phyloP scores from a whole-genome alignment of 768 basidiomycete species.

The Leucocoprinus leucothites region DNA sequence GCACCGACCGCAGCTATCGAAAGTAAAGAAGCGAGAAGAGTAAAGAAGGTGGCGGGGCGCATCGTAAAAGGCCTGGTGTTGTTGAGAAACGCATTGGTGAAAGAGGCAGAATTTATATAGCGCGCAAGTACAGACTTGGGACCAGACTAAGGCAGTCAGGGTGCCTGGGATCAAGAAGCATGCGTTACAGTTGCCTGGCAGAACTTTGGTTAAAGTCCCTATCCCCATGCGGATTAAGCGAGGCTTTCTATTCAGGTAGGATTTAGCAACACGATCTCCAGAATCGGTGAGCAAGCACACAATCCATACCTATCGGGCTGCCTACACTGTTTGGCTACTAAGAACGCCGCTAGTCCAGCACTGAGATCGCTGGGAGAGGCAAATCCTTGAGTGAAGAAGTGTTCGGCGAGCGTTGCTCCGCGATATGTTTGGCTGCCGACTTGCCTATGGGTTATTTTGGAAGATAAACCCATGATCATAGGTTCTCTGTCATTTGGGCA shows the following conservation, averaged over 20 bases:
- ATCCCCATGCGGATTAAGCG: conserved; percentile 9
- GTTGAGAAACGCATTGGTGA: background rate
- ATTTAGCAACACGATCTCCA: conserved; percentile 8
- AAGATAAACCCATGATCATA: conserved; percentile 6
- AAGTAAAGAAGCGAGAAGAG: conserved; percentile 1
- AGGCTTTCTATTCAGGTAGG: background rate
- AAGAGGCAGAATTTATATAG: conserved; percentile 8
- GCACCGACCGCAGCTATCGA: background rate
- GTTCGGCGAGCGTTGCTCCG: no score
- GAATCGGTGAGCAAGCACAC: background rate
- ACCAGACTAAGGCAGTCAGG: background rate
- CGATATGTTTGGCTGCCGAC: background rate
- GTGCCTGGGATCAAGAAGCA: conserved; percentile 13
- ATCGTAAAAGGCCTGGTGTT: background rate
- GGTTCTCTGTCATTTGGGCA: background rate
- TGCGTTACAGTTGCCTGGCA: conserved; percentile 6
- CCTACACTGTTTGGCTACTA: background rate
- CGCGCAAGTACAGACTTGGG: background rate
- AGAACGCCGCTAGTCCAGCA: background rate
- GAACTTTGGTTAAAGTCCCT: conserved; percentile 1
- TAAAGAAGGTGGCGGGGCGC: conserved; percentile 1
- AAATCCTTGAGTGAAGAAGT: background rate
- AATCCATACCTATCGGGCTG: background rate
- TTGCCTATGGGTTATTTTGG: background rate
- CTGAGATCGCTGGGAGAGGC: background rate